phyloP scores from a whole-genome alignment of 2,329 filamentous ascomycete genomes.

The Aspergillus sp. region DNA sequence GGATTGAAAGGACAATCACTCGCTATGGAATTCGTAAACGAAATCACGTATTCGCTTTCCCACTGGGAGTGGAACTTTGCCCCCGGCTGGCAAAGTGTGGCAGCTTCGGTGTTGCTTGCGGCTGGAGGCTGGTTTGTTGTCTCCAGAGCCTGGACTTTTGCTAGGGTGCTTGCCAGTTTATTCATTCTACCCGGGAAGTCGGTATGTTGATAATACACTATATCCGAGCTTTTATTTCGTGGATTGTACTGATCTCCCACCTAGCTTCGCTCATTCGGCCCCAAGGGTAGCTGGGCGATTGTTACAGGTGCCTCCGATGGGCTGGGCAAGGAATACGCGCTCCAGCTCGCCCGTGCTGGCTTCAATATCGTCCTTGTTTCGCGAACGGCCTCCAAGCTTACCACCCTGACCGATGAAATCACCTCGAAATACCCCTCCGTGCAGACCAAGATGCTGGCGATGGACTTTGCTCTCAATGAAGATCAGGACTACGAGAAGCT shows the following conservation, averaged over 20 bases:
- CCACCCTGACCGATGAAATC: conserved; percentile 73
- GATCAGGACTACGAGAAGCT: conserved; percentile 78
- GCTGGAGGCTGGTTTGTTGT: conserved; percentile 61
- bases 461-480: conserved; percentile 85
- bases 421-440: conserved; percentile 65
- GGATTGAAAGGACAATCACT: not conserved
- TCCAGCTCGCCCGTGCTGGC: conserved; percentile 83
- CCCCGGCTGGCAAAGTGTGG: conserved; percentile 38
- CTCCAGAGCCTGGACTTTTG: conserved; percentile 58
- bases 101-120: conserved; percentile 37
- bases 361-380: conserved; percentile 96
- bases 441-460: conserved; percentile 75
- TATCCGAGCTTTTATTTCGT: not conserved
- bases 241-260: conserved; percentile 16
- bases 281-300: conserved; percentile 89
- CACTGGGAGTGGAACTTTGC: conserved; percentile 35
- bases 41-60: conserved; percentile 32
- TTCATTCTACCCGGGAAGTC: conserved; percentile 63
- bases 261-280: conserved; percentile 85
- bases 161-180: conserved; percentile 63
- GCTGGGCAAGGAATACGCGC: conserved; percentile 92
- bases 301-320: conserved; percentile 95
- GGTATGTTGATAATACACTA: conserved; percentile 32
- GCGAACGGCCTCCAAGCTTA: conserved; percentile 89
- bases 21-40: conserved; percentile 36